Conservation (phyloP, 2,329 filamentous ascomycete genomes). For the Rachicladosporium sp. region DNA sequence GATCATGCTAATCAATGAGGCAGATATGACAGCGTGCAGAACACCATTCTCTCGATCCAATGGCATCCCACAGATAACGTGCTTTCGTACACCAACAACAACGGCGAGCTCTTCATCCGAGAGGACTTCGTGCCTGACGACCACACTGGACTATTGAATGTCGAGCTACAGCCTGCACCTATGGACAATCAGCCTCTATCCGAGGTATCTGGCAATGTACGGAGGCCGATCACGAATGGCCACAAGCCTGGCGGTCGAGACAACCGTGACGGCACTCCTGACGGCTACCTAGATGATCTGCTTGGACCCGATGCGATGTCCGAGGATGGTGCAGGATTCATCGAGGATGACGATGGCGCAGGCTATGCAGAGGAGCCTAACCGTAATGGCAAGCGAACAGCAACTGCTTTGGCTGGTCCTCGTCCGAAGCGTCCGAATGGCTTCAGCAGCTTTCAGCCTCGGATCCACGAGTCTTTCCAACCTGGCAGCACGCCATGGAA, state of each 20-base stretch:
- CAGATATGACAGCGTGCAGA: conserved; percentile 51
- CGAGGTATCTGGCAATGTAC: conserved; percentile 55
- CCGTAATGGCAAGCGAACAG: conserved; percentile 48
- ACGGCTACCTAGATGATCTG: conserved; percentile 68
- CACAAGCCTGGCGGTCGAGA: conserved; percentile 29
- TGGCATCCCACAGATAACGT: conserved; percentile 91
- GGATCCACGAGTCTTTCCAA: conserved; percentile 76
- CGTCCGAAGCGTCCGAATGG: conserved; percentile 39
- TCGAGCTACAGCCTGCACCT: conserved; percentile 59
- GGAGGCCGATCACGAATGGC: conserved; percentile 44
- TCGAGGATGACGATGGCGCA: conserved; percentile 88
- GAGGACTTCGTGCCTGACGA: conserved; percentile 49
- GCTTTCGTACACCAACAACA: conserved; percentile 79
- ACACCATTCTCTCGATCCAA: conserved; percentile 70
- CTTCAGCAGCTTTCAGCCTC: conserved; percentile 43
- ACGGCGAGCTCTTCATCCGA: conserved; percentile 88
- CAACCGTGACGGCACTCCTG: conserved; percentile 28
- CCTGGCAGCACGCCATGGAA: conserved; percentile 92
- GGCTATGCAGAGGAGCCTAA: conserved; percentile 64
- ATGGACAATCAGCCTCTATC: conserved; percentile 70
- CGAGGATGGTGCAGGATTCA: conserved; percentile 64
- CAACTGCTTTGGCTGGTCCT: conserved; percentile 24
- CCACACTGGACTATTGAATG: conserved; percentile 36
- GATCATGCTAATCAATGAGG: neutral
- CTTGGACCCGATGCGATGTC: conserved; percentile 50